phyloP scores from a whole-genome alignment of 805 yeast genomes.

The Wickerhamiella parazyma region DNA sequence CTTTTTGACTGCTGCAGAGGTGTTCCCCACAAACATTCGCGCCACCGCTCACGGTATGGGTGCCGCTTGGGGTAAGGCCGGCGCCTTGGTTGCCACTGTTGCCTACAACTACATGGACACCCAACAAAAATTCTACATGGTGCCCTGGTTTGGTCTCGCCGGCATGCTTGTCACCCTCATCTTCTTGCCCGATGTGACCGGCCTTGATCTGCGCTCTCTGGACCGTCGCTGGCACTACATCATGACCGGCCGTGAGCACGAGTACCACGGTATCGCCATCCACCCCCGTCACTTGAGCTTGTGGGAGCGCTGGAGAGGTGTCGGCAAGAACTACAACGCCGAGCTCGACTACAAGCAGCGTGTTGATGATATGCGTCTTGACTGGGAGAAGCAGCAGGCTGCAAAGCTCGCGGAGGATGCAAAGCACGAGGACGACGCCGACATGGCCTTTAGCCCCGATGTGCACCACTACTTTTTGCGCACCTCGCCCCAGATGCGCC shows the following conservation, averaged over 20 bases:
- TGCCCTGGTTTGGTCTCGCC: slow-evolving; percentile 29
- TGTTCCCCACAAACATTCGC: slow-evolving; percentile 52
- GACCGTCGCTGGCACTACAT: slow-evolving; percentile 28
- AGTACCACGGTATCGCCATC: slow-evolving; percentile 30
- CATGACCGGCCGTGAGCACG: slow-evolving; percentile 25
- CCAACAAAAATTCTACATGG: slow-evolving; percentile 27
- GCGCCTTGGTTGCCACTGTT: slow-evolving; percentile 44
- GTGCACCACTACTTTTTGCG: slow-evolving; percentile 27
- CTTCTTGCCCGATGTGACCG: slow-evolving; percentile 29
- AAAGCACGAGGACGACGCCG: slow-evolving; percentile 18
- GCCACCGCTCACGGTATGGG: slow-evolving; percentile 55
- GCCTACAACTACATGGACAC: slow-evolving; percentile 26
- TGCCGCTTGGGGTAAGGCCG: slow-evolving; percentile 52
- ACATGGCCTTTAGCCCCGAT: slow-evolving; percentile 18
- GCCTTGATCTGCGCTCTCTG: slow-evolving; percentile 27
- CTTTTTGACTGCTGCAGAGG: slow-evolving; percentile 50
- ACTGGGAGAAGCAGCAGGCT: slow-evolving; percentile 27
- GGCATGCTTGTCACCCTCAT: slow-evolving; percentile 26
- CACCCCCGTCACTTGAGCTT: slow-evolving; percentile 25
- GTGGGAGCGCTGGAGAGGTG: slow-evolving; percentile 27
- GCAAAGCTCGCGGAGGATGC: slow-evolving; percentile 13
- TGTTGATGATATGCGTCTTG: slow-evolving; percentile 26
- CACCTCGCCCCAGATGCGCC: slow-evolving; percentile 25
- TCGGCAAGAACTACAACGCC: slow-evolving; percentile 27
- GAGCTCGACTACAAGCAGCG: slow-evolving; percentile 29